Conservation (phyloP, 805 yeast species). For the Wickerhamiella azymoides region DNA sequence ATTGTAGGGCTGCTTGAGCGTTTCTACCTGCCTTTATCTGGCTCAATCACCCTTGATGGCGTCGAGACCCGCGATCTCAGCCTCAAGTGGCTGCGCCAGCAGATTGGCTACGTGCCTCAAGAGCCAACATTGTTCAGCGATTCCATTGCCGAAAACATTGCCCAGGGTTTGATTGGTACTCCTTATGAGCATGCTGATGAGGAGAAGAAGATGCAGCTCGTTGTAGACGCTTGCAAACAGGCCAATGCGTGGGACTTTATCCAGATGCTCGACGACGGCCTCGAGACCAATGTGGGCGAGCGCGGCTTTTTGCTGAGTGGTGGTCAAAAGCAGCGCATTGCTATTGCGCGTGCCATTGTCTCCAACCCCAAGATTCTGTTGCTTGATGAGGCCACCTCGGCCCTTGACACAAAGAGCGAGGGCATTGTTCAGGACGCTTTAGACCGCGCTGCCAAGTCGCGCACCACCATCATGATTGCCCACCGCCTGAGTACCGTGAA, state of each 20-base stretch:
- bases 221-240: constrained; percentile 26
- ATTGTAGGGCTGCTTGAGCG: constrained; percentile 72
- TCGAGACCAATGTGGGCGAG: constrained; percentile 55
- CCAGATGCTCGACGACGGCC: constrained; percentile 62
- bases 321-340: constrained; percentile 60
- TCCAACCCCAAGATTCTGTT: constrained; percentile 46
- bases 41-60: constrained; percentile 71
- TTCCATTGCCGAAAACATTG: constrained; percentile 70
- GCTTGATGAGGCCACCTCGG: constrained; percentile 54
- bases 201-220: constrained; percentile 27
- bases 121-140: constrained; percentile 91
- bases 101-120: constrained; percentile 86
- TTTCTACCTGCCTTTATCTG: constrained; percentile 67
- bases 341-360: constrained; percentile 56
- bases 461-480: constrained; percentile 45
- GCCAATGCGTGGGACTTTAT: constrained; percentile 31
- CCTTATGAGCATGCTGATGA: constrained; percentile 41
- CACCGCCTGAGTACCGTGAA: constrained; percentile 43
- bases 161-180: constrained; percentile 68
- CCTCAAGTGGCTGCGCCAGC: constrained; percentile 56
- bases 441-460: constrained; percentile 24
- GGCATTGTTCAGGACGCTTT: constrained; percentile 31
- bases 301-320: constrained; percentile 50
- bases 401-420: constrained; percentile 36
- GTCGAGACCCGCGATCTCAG: constrained; percentile 63